Evolutionary conservation across 2,329 filamentous ascomycete species (phyloP).

Genomic region (Setomelanomma holmii): DNA sequence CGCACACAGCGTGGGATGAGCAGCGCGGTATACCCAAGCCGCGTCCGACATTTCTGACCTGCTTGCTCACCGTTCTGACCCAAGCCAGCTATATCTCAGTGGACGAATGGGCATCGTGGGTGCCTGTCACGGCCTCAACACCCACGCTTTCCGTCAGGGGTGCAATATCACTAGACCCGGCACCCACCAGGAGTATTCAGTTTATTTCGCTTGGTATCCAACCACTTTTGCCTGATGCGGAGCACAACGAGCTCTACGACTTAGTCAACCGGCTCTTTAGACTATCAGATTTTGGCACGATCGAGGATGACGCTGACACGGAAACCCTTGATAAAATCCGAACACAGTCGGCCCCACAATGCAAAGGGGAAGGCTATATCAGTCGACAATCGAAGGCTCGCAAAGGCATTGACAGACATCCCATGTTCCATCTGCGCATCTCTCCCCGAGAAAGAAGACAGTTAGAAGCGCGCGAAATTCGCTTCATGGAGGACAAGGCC

Average conservation of each 20-base stretch:
- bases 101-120: conserved; percentile 66
- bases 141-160: conserved; percentile 69
- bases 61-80: conserved; percentile 58
- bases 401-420: conserved; percentile 80
- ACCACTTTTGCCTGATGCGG: conserved; percentile 65
- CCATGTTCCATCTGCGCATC: conserved; percentile 86
- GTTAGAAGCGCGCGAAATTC: conserved; percentile 23
- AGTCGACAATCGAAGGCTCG: conserved; percentile 60
- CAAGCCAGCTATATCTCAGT: conserved; percentile 71
- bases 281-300: conserved; percentile 75
- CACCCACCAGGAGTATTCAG: conserved; percentile 75
- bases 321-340: conserved; percentile 48
- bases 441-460: conserved; percentile 47
- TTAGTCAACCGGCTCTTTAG: conserved; percentile 80
- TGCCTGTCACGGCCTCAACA: conserved; percentile 72
- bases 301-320: conserved; percentile 55
- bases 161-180: conserved; percentile 73
- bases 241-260: conserved; percentile 73
- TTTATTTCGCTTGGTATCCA: conserved; percentile 81
- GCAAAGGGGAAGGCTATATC: conserved; percentile 58
- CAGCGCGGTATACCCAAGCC: conserved; percentile 1
- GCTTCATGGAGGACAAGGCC: conserved; percentile 30
- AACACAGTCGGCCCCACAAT: conserved; percentile 49
- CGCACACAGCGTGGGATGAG: neutral
- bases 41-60: conserved; percentile 27